A percentile compares a stretch with the other conserved stretches of the same genome.
phyloP scores from a whole-genome alignment of 352 stramenopile species.

The Phytophthora constricta region DNA sequence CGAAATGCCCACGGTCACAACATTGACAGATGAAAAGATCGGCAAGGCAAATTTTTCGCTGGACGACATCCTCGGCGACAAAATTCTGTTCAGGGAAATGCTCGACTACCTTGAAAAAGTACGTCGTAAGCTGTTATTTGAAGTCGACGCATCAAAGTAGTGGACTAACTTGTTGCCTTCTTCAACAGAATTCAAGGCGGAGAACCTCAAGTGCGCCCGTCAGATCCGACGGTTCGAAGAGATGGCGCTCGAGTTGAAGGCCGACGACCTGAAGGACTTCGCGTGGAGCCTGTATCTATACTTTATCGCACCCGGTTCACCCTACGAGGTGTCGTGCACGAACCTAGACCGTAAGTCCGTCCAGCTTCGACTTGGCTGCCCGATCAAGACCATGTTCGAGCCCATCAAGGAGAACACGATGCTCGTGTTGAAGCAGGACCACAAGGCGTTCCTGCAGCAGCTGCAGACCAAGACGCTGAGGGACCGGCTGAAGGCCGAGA shows the following conservation, averaged over 20 bases:
- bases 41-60: constrained; percentile 67
- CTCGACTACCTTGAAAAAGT: constrained; percentile 90
- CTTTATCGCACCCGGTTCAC: constrained; percentile 78
- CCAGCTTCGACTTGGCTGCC: constrained; percentile 79
- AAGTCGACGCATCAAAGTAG: too few relatives aligned
- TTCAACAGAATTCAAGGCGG: constrained; percentile 77
- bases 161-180: constrained; percentile 2
- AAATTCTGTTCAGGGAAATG: constrained; percentile 86
- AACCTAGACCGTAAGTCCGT: constrained; percentile 85
- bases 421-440: constrained; percentile 84
- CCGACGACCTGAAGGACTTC: constrained; percentile 82
- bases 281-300: constrained; percentile 85
- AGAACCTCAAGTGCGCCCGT: constrained; percentile 85
- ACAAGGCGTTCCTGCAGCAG: constrained; percentile 79
- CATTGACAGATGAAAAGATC: constrained; percentile 68
- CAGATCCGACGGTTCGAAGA: constrained; percentile 85
- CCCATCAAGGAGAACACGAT: constrained; percentile 89
- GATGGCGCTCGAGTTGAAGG: constrained; percentile 69
- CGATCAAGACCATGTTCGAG: constrained; percentile 84
- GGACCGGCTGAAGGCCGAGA: constrained; percentile 75
- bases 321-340: constrained; percentile 84
- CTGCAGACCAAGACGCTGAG: constrained; percentile 79
- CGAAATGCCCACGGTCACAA: constrained; percentile 59
- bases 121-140: constrained; percentile 15
- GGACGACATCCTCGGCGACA: constrained; percentile 84